Evolutionary conservation across 176 grass and related monocot genomes (phyloP).

Genomic region (Carex cristatella): DNA sequence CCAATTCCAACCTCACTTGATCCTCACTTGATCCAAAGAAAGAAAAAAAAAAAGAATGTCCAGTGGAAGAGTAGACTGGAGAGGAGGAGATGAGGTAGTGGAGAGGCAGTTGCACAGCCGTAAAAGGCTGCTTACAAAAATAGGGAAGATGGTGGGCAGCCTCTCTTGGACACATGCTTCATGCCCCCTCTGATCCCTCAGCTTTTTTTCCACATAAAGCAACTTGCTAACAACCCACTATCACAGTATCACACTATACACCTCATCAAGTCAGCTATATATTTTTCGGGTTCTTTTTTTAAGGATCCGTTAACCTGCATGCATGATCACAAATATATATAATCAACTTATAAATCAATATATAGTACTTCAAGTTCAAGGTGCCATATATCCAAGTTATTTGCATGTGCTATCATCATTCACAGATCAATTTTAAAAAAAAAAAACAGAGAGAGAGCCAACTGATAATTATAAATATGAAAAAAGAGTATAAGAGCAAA

Average conservation of each 20-base stretch:
- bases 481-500: neutral
- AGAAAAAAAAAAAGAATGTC: neutral
- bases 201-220: conserved; percentile 29
- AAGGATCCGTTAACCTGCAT: neutral
- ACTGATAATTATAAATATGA: neutral
- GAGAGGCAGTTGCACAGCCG: conserved; percentile 16
- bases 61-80: neutral
- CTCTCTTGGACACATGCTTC: conserved; percentile 41
- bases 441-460: neutral
- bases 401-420: no score
- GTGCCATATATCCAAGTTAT: neutral
- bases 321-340: neutral
- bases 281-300: neutral
- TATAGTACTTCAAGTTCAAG: neutral
- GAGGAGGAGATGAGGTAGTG: conserved; percentile 12
- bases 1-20: neutral
- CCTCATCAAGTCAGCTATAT: neutral
- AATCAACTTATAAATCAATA: neutral
- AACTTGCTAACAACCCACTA: conserved; percentile 24
- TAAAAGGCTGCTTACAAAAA: conserved; percentile 24
- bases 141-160: conserved; percentile 11
- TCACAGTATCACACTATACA: neutral
- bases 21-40: neutral
- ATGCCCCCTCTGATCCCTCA: conserved; percentile 31
- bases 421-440: no score